Evolutionary conservation across 2,329 filamentous ascomycete genomes (phyloP).

Genomic region (Alternaria infectoria): DNA sequence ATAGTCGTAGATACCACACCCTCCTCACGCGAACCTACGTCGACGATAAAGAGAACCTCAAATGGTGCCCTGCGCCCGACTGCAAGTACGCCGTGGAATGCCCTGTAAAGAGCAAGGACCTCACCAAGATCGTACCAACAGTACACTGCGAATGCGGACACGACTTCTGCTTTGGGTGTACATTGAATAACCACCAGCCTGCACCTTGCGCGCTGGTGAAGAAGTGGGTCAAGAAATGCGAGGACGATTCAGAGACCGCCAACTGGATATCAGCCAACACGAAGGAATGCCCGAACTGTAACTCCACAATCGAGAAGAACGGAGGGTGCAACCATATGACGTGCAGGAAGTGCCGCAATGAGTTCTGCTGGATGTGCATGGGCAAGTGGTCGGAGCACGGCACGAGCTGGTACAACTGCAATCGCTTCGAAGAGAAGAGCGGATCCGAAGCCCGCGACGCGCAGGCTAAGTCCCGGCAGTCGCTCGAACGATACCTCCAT

Average conservation of each 20-base stretch:
- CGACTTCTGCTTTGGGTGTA: slow-evolving; percentile 94
- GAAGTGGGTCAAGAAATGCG: slow-evolving; percentile 97
- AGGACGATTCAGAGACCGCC: slow-evolving; percentile 95
- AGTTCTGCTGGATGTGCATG: slow-evolving; percentile 99
- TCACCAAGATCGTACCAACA: slow-evolving; percentile 84
- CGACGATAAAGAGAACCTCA: slow-evolving; percentile 92
- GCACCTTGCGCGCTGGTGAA: slow-evolving; percentile 91
- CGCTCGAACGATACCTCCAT: slow-evolving; percentile 93
- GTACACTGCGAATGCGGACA: slow-evolving; percentile 85
- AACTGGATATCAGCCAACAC: slow-evolving; percentile 99
- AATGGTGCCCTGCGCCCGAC: slow-evolving; percentile 98
- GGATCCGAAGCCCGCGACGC: slow-evolving; percentile 88
- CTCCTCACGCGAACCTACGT: slow-evolving; percentile 94
- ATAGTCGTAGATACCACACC: slow-evolving; percentile 72
- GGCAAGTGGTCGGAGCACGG: slow-evolving; percentile 98
- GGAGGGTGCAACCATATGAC: slow-evolving; percentile 99
- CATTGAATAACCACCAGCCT: slow-evolving; percentile 87
- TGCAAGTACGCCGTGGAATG: slow-evolving; percentile 94
- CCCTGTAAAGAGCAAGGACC: slow-evolving; percentile 82
- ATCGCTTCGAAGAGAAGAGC: slow-evolving; percentile 94
- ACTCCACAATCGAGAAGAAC: slow-evolving; percentile 98
- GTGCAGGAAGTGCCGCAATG: slow-evolving; percentile 91
- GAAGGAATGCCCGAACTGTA: slow-evolving; percentile 95
- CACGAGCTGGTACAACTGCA: slow-evolving; percentile 99
- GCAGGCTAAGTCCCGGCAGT: slow-evolving; percentile 88